phyloP scores from a whole-genome alignment of 108 stramenopile genomes.

The Skeletonema marinoi region DNA sequence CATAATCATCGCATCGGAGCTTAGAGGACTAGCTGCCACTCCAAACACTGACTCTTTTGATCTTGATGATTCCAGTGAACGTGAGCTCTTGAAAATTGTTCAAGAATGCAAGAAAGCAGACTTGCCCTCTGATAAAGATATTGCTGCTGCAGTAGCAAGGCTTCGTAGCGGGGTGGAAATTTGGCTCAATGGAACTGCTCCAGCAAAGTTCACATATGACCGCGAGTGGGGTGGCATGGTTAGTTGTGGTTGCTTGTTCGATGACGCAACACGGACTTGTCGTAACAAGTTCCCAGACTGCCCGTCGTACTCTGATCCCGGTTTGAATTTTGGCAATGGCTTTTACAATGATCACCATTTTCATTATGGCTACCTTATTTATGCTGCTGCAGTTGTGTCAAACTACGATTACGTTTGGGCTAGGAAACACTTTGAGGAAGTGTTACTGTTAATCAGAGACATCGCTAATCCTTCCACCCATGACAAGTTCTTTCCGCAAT shows the following conservation, averaged over 20 bases:
- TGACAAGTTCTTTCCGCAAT: constrained; percentile 85
- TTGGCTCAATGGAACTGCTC: constrained; percentile 92
- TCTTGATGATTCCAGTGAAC: constrained; percentile 11
- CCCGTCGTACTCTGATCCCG: constrained; percentile 80
- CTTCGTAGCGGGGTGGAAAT: constrained; percentile 72
- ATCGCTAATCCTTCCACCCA: constrained; percentile 88
- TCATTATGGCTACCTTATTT: constrained; percentile 93
- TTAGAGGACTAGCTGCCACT: constrained; percentile 56
- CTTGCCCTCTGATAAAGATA: constrained; percentile 55
- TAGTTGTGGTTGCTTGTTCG: constrained; percentile 87
- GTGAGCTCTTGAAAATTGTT: constrained; percentile 35
- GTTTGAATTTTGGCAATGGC: constrained; percentile 90
- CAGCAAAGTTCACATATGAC: constrained; percentile 87
- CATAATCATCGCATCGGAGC: constrained; percentile 73
- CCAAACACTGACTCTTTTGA: constrained; percentile 8
- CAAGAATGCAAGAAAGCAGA: constrained; percentile 46
- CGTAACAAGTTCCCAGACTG: constrained; percentile 82
- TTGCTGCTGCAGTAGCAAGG: constrained; percentile 48
- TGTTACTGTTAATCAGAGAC: constrained; percentile 82
- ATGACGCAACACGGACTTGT: constrained; percentile 43
- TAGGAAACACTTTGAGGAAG: constrained; percentile 74
- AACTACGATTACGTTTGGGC: constrained; percentile 89
- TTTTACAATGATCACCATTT: constrained; percentile 97
- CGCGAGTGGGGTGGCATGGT: constrained; percentile 89
- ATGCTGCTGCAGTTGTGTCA: constrained; percentile 88